Conservation (phyloP, 495 filamentous ascomycete genomes). For the Letharia columbiana region DNA sequence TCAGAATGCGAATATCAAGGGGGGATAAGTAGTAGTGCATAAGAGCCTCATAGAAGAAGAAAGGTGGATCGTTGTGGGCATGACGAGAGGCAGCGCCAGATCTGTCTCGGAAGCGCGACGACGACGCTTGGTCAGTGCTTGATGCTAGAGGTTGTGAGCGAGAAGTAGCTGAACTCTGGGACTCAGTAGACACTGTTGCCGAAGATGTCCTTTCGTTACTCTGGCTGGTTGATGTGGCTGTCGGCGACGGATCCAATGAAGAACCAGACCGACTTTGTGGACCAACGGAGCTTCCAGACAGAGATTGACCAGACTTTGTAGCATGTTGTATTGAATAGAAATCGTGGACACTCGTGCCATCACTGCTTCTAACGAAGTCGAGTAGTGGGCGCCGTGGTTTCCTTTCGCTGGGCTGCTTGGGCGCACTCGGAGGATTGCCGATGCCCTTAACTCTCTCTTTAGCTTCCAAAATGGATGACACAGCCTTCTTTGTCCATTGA, state of each 20-base stretch:
- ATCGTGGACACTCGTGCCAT: constrained; percentile 36
- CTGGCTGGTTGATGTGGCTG: constrained; percentile 7
- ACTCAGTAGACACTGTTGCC: not conserved
- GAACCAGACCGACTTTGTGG: constrained; percentile 9
- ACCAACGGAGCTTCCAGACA: constrained; percentile 26
- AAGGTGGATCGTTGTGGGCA: constrained; percentile 33
- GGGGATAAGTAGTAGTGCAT: constrained; percentile 89
- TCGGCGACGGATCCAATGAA: not conserved
- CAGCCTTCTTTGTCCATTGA: constrained; percentile 81
- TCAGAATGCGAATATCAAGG: constrained; percentile 91
- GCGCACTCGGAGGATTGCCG: constrained; percentile 55
- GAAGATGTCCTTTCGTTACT: constrained; percentile 3
- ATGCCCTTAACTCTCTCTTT: constrained; percentile 65
- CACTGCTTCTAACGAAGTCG: constrained; percentile 36
- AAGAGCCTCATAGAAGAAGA: constrained; percentile 85
- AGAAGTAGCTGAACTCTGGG: constrained; percentile 2
- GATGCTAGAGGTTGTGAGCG: constrained; percentile 12
- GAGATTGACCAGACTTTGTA: constrained; percentile 36
- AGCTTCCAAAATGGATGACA: constrained; percentile 57
- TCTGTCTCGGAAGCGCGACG: not conserved
- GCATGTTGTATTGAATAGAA: constrained; percentile 48
- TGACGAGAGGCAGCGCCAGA: constrained; percentile 15
- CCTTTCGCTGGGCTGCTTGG: constrained; percentile 43
- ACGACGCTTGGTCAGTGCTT: not conserved
- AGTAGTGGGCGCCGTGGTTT: constrained; percentile 41